These are phyloP conservation scores for Ascoidea asiatica DNA, from an alignment of 805 yeast species.

Conservation along the genomic window DNA sequence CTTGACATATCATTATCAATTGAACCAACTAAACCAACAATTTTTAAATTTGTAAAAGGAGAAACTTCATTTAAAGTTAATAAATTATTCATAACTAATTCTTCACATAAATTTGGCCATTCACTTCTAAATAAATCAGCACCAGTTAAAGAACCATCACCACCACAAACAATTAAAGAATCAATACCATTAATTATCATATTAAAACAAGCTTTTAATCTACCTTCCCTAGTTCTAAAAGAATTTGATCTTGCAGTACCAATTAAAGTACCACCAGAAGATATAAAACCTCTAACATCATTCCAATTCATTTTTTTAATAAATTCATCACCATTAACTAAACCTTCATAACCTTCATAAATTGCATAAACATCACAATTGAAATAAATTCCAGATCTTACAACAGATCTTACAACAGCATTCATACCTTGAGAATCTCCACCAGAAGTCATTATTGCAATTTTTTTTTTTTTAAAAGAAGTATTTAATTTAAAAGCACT, in stretches of 20 bases:
- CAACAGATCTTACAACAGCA: constrained; percentile 62
- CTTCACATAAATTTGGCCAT: constrained; percentile 61
- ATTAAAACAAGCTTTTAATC: constrained; percentile 50
- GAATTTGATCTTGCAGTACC: constrained; percentile 69
- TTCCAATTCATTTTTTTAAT: constrained; percentile 58
- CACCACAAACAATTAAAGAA: constrained; percentile 71
- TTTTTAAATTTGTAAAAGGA: constrained; percentile 42
- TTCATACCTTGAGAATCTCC: constrained; percentile 81
- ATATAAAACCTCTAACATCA: constrained; percentile 58
- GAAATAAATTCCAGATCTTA: constrained; percentile 48
- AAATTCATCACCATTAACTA: constrained; percentile 50
- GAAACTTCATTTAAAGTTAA: constrained; percentile 33
- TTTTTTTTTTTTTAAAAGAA: constrained; percentile 25
- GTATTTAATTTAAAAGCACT: background rate
- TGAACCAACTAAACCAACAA: constrained; percentile 71
- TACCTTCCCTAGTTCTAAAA: constrained; percentile 53
- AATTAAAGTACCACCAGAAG: constrained; percentile 64
- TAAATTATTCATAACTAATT: constrained; percentile 30
- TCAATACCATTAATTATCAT: constrained; percentile 62
- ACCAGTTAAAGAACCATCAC: constrained; percentile 75
- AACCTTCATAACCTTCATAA: constrained; percentile 65
- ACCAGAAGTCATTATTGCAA: constrained; percentile 72
- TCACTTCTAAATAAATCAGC: constrained; percentile 66
- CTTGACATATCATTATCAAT: constrained; percentile 77
- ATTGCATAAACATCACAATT: constrained; percentile 58